A percentile compares a stretch with the other conserved stretches of the same genome.
These are phyloP conservation scores for Tetracladium marchalianum DNA, from an alignment of 495 filamentous ascomycete species.

Conservation along the genomic window DNA sequence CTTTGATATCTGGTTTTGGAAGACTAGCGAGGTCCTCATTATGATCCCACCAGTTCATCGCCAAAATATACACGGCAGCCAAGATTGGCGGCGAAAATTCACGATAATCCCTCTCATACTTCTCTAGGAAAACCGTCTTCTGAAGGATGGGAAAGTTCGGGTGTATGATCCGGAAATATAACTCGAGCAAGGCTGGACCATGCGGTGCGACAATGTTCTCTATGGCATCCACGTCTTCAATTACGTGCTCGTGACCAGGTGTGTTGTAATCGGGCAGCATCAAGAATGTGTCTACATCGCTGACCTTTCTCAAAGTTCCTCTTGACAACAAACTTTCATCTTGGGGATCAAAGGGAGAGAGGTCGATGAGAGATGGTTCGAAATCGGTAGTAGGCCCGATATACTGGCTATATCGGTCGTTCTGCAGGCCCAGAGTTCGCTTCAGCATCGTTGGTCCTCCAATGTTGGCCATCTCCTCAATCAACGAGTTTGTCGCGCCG, in stretches of 20 bases:
- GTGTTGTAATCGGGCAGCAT: conserved; percentile 60
- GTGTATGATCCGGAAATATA: conserved; percentile 84
- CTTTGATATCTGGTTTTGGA: conserved; percentile 61
- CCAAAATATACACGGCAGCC: conserved; percentile 82
- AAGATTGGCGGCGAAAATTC: conserved; percentile 77
- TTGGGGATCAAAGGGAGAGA: conserved; percentile 59
- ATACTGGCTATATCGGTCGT: conserved; percentile 51
- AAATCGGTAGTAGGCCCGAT: conserved; percentile 64
- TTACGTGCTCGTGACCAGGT: conserved; percentile 47
- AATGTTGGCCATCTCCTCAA: conserved; percentile 53
- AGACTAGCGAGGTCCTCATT: conserved; percentile 53
- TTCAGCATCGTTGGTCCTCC: conserved; percentile 49
- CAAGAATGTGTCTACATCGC: conserved; percentile 74
- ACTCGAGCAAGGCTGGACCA: conserved; percentile 68
- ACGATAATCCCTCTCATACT: conserved; percentile 64
- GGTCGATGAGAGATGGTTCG: conserved; percentile 61
- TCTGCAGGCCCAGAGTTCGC: conserved; percentile 55
- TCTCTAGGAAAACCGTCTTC: conserved; percentile 77
- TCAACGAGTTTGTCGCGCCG: conserved; percentile 38
- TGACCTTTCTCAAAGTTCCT: conserved; percentile 68
- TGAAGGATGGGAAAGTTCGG: conserved; percentile 86
- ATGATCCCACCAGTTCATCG: conserved; percentile 82
- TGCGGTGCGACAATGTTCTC: conserved; percentile 76
- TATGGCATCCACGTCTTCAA: conserved; percentile 65
- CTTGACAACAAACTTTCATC: conserved; percentile 60